Base-by-base conservation (phyloP, 805 yeast genomes). In the Candida michaelii region DNA sequence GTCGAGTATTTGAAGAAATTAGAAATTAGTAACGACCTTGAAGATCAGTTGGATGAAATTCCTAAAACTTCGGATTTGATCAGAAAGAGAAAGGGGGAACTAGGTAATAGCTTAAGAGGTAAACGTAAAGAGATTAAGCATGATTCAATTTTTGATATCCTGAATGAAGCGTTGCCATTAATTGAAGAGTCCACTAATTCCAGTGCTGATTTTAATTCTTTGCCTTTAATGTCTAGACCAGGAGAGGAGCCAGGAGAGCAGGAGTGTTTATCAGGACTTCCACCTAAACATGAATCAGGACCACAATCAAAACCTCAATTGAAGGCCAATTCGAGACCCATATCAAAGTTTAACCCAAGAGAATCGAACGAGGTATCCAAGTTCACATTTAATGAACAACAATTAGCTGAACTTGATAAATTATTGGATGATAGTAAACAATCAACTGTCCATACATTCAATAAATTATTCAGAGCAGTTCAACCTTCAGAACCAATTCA, bases 1-100 rank as follows among this genome's bases (percentile, higher is more conserved):
- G 30, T 33, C 5, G 52, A 50, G n/a, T 58, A 53, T 32, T 24
- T 49, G 10, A 32, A 30, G 25, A 42, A 36, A 24, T 18, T 17
- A 30, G 43, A 39, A 17, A 15, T 13, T 29, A 29, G 15, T 6
- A 11, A 25, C 12, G 19, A 18, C 11, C 18, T 21, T 4, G 16
- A 33, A 7, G 41, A 38, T 4, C 11, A 19, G 5, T 5, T 4
- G 11, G 17, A 13, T n/a, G 17, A 13, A 16, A n/a, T n/a, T 8
- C 23, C 23, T 21, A 33, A 13, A n/a, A n/a, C n/a, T 15, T 35
- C 25, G 14, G 31, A 24, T 12, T 10, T n/a, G 16, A 15, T 13
- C 12, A 33, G 27, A n/a, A 34, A 34, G 14, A 21, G 37, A 23
- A 34, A 34, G 19, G 21, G 3, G 4, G 39, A 36, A 17, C 5